A percentile compares a stretch with the other conserved stretches of the same genome.
phyloP scores from a whole-genome alignment of 441 rosid species.

The Bruguiera hainesii region DNA sequence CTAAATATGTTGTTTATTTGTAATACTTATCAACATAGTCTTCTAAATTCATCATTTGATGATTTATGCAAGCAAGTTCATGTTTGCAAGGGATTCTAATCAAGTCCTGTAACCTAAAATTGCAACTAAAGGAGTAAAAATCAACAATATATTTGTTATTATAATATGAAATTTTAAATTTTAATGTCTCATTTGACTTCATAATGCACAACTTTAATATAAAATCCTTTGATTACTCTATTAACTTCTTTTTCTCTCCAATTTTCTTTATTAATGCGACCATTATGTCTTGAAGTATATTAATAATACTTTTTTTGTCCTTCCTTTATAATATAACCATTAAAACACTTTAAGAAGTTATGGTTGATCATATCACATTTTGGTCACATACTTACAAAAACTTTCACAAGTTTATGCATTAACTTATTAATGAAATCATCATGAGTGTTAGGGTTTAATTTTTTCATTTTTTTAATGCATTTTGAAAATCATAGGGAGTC shows the following conservation, averaged over 20 bases:
- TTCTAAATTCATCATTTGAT: too few species aligned
- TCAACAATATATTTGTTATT: background rate
- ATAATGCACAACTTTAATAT: background rate
- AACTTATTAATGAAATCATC: background rate
- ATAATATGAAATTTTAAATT: background rate
- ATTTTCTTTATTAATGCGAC: background rate
- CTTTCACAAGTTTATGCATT: background rate
- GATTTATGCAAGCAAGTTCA: background rate
- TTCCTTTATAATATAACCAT: background rate
- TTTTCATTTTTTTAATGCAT: background rate
- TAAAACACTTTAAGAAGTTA: background rate
- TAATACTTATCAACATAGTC: too few species aligned
- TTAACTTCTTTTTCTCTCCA: background rate
- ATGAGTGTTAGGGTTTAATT: background rate
- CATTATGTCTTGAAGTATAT: background rate
- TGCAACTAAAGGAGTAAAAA: background rate
- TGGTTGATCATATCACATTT: background rate
- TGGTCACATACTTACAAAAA: background rate
- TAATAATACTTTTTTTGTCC: background rate
- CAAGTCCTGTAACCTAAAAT: background rate
- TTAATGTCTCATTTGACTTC: background rate
- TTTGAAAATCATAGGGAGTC: background rate
- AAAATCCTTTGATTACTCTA: too few species aligned
- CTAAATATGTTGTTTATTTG: too few species aligned
- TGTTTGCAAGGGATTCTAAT: background rate